Conservation (phyloP, 495 filamentous ascomycete species). For the Hyaloscypha bicolor region DNA sequence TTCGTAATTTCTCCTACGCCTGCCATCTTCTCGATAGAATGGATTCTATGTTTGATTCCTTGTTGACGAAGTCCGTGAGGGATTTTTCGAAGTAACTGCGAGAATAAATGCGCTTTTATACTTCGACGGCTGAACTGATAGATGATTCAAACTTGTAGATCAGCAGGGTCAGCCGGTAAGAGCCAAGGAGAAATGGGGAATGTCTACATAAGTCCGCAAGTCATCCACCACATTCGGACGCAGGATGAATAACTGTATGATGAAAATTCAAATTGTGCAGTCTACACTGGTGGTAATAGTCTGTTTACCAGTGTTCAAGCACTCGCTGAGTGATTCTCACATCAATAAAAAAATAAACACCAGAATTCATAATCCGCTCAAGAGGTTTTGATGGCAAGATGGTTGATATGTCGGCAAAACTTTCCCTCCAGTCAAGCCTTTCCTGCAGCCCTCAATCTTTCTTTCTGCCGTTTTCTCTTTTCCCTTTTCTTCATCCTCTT, state of each 20-base stretch:
- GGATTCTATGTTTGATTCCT: too few species aligned
- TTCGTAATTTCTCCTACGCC: neutral
- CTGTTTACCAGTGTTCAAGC: neutral
- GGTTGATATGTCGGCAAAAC: neutral
- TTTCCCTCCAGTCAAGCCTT: neutral
- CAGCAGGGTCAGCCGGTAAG: too few species aligned
- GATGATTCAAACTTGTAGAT: too few species aligned
- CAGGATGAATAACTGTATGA: neutral
- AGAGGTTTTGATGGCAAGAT: neutral
- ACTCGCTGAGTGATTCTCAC: neutral
- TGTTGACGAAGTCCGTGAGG: too few species aligned
- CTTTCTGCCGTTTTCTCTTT: conserved; percentile 6
- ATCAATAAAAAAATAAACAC: neutral
- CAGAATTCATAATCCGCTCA: neutral
- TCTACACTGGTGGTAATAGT: neutral
- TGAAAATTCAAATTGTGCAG: neutral
- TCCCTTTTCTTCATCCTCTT: conserved; percentile 5
- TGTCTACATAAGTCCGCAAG: too few species aligned
- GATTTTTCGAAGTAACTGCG: too few species aligned
- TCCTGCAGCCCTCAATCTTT: neutral
- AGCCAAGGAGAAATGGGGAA: too few species aligned
- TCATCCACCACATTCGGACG: too few species aligned
- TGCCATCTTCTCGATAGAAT: neutral
- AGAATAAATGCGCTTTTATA: too few species aligned
- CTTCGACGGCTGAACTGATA: too few species aligned